phyloP scores from a whole-genome alignment of 2,329 filamentous ascomycete genomes.

The Fusarium duplospermum region DNA sequence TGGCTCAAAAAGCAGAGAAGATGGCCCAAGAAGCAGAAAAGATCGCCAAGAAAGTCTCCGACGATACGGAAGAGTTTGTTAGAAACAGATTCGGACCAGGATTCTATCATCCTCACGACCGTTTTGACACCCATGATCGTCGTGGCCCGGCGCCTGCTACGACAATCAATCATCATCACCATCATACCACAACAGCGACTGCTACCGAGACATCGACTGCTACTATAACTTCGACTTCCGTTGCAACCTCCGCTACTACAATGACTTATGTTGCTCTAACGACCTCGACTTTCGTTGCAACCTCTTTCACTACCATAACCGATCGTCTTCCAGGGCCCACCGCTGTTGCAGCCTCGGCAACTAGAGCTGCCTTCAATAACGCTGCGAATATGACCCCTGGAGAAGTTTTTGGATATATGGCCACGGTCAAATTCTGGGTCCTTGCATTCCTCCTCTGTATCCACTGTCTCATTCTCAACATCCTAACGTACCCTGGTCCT shows the following conservation, averaged over 20 bases:
- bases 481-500: not conserved
- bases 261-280: not conserved
- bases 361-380: not conserved
- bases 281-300: not conserved
- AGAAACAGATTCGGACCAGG: not conserved
- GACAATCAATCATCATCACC: not conserved
- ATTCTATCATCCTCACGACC: not conserved
- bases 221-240: not conserved
- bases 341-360: not conserved
- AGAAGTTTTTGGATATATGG: not conserved
- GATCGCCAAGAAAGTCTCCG: not conserved
- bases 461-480: not conserved
- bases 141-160: not conserved
- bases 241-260: not conserved
- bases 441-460: not conserved
- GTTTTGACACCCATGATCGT: not conserved
- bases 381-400: not conserved
- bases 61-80: not conserved
- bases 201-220: not conserved
- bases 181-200: not conserved
- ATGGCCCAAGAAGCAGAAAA: not conserved
- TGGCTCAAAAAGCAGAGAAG: not conserved
- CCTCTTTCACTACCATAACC: not conserved
- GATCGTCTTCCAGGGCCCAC: not conserved
- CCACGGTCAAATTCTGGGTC: not conserved